Conservation (phyloP, 352 stramenopile species). For the Globisporangium spinosum region DNA sequence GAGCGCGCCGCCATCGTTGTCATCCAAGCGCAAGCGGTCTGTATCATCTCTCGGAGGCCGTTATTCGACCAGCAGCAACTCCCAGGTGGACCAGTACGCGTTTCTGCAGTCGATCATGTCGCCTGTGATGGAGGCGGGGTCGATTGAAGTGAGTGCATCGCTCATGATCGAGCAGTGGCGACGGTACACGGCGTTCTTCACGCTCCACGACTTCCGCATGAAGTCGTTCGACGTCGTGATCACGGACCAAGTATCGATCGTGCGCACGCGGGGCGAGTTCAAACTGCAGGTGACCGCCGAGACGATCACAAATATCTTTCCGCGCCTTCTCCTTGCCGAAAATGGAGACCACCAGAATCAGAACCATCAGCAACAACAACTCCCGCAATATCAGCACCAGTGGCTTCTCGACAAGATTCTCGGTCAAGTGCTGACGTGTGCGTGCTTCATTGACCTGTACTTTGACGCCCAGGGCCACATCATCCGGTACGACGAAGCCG, state of each 20-base stretch:
- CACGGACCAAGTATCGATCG: constrained; percentile 8
- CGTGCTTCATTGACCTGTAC: constrained; percentile 23
- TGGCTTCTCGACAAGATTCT: constrained; percentile 19
- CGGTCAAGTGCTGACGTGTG: constrained; percentile 16
- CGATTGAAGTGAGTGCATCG: neutral
- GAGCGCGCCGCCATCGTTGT: neutral
- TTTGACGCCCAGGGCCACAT: constrained; percentile 23
- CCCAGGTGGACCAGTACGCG: constrained; percentile 2
- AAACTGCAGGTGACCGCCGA: neutral
- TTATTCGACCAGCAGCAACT: neutral
- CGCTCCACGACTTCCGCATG: constrained; percentile 11
- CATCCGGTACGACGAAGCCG: constrained; percentile 21
- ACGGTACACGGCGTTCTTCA: constrained; percentile 12
- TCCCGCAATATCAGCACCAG: neutral
- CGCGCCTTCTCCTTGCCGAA: neutral
- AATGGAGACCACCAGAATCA: neutral
- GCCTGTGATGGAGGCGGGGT: constrained; percentile 10
- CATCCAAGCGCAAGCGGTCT: constrained; percentile 9
- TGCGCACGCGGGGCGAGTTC: constrained; percentile 15
- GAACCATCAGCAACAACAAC: neutral
- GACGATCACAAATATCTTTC: constrained; percentile 13
- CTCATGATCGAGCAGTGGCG: constrained; percentile 20
- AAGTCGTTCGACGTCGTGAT: constrained; percentile 4
- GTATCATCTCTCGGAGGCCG: neutral
- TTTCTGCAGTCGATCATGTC: constrained; percentile 17